Evolutionary conservation across 177 flowering plant species (phyloP).

Genomic region (Vitis hybrid): DNA sequence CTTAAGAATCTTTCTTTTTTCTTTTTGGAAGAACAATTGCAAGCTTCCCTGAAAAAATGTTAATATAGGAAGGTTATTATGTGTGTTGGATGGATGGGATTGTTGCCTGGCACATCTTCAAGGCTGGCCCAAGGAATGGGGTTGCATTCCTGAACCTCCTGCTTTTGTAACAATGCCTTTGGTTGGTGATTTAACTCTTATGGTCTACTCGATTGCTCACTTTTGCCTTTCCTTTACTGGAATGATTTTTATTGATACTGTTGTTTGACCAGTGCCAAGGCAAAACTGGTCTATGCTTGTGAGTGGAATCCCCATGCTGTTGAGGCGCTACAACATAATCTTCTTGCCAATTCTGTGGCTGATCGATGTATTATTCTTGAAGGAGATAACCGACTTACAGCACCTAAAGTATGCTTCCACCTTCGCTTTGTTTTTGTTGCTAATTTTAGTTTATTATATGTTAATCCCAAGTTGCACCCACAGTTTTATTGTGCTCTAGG

Average conservation of each 20-base stretch:
- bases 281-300: conserved; percentile 91
- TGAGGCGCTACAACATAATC: conserved; percentile 74
- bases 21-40: no score
- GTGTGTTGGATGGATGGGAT: background rate
- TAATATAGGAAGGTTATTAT: background rate
- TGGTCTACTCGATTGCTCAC: background rate
- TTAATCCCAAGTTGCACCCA: background rate
- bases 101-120: background rate
- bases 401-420: conserved; percentile 61
- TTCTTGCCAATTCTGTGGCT: conserved; percentile 62
- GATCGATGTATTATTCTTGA: conserved; percentile 81
- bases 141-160: background rate
- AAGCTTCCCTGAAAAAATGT: background rate
- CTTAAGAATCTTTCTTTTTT: no score
- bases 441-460: background rate
- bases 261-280: conserved; percentile 65
- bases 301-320: conserved; percentile 97
- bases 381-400: conserved; percentile 79
- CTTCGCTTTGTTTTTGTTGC: background rate
- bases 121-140: background rate
- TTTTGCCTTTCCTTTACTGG: background rate
- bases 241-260: background rate
- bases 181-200: background rate
- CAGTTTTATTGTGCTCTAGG: no score
- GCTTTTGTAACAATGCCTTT: background rate